Percentiles rank a stretch among this genome's conserved stretches.
Evolutionary conservation across 2,329 filamentous ascomycete species (phyloP).

Genomic region (Botrytis hyacinthi): DNA sequence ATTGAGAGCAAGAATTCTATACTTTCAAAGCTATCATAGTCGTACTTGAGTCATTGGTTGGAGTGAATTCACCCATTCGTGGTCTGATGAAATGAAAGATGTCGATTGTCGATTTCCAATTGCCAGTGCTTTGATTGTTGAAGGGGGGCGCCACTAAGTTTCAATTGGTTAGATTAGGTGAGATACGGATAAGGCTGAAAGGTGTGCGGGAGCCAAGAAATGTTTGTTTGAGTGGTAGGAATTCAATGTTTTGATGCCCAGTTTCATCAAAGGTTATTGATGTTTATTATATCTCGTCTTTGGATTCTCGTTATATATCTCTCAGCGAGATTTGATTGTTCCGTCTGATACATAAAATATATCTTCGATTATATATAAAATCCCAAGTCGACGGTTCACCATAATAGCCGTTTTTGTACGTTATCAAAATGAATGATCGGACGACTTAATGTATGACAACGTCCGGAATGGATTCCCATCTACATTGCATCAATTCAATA

Average conservation of each 20-base stretch:
- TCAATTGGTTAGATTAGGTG: neutral
- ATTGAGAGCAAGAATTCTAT: neutral
- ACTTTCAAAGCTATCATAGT: neutral
- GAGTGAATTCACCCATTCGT: neutral
- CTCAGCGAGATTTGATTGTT: neutral
- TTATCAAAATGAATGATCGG: neutral
- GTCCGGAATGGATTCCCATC: neutral
- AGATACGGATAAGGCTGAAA: constrained; percentile 4
- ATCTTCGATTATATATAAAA: neutral
- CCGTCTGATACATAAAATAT: too few relatives aligned
- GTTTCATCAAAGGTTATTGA: too few relatives aligned
- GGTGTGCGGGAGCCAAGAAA: constrained; percentile 5
- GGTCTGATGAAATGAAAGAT: constrained; percentile 1
- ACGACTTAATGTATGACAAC: neutral
- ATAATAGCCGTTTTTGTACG: neutral
- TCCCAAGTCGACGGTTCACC: neutral
- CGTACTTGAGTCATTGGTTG: neutral
- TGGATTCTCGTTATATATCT: neutral
- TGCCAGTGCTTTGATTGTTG: neutral
- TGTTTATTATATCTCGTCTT: too few relatives aligned
- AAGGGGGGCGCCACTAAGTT: neutral
- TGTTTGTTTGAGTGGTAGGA: neutral
- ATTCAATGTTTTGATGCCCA: neutral
- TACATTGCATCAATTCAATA: neutral
- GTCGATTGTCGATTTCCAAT: neutral